phyloP scores from a whole-genome alignment of 169 alveolate species.

The Plasmodium cynomolgi region DNA sequence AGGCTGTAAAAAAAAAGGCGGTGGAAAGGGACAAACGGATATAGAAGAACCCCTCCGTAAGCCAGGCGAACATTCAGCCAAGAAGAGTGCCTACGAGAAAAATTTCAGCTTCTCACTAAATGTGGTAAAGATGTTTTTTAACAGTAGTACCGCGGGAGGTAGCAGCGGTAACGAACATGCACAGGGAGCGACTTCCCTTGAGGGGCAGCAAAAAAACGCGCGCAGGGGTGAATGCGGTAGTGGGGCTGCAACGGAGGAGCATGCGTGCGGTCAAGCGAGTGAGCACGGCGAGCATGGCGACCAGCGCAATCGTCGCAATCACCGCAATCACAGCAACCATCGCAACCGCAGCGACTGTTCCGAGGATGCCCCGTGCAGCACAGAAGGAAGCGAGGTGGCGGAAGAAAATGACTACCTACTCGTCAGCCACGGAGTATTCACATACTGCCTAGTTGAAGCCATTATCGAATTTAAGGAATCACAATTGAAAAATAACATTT shows the following conservation, averaged over 20 bases:
- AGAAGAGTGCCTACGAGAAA: conserved; percentile 21
- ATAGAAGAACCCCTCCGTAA: not conserved
- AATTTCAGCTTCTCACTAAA: conserved; percentile 29
- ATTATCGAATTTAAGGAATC: conserved; percentile 81
- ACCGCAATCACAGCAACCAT: not conserved
- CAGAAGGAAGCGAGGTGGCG: conserved; percentile 3
- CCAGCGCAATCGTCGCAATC: not conserved
- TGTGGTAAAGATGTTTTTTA: conserved; percentile 33
- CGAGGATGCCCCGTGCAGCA: not conserved
- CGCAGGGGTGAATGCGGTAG: not conserved
- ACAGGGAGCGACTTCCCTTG: not conserved
- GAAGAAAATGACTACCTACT: conserved; percentile 80
- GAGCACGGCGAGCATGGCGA: not conserved
- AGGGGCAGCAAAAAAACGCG: not conserved
- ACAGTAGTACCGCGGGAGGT: not conserved
- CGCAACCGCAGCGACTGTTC: not conserved
- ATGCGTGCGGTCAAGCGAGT: not conserved
- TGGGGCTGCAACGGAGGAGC: conserved; percentile 27
- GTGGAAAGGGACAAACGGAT: not conserved
- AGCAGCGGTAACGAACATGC: not conserved
- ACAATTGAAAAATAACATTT: conserved; percentile 79
- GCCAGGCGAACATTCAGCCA: not conserved
- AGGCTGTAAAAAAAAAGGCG: not conserved
- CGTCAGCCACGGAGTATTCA: conserved; percentile 88
- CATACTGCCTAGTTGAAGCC: conserved; percentile 86